Base-by-base conservation (phyloP, 768 basidiomycete genomes). In the Dictyophora rubrovolvata region DNA sequence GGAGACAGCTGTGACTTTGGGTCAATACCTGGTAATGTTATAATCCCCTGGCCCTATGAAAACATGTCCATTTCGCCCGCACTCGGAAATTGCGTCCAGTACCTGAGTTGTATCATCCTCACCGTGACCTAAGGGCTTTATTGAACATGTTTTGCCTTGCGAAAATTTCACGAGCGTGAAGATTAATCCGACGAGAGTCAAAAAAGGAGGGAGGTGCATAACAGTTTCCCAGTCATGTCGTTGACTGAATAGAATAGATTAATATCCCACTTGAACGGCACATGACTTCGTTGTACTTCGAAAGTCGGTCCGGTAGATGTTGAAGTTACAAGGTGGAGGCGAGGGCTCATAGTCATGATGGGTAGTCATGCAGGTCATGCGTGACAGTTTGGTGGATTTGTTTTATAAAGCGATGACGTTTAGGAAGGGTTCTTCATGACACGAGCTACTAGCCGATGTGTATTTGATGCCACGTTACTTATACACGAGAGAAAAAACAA, bases 11-110 rank as follows among this genome's bases (percentile, higher is more conserved):
- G 28, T n/a, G 49, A 17, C 34, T 18, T 46, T 8, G 53, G 65
- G 23, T 28, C 21, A n/a, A 16, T 34, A 76, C 79, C 77, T 72
- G 0, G 81, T 82, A 18, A 82, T 78, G 61, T 80, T 81, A 63
- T 73, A 81, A 5, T 70, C 66, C 2, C 80, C 80, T 0, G 69
- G 47, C 48, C 71, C 73, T 63, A 82, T 76, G 4, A 74, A 66
- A 0, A 73, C 79, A 2, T 69, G 74, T 1, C 80, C 79, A 53
- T 68, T 69, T 36, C 76, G 73, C 0, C 81, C 80, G 63, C 81
- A 82, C 54, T 64, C 64, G 36, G 73, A 67, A 53, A 82, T 80
- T 1, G 79, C 80, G 9, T 67, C 70, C 59, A 78, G 73, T 7
- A 82, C 75, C 77, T 80, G 50, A 35, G 34, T 14, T 12, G 50